A percentile compares a stretch with the other conserved stretches of the same genome.
Evolutionary conservation across 345 rosid genomes (phyloP).

Genomic region (Citrus australasica): DNA sequence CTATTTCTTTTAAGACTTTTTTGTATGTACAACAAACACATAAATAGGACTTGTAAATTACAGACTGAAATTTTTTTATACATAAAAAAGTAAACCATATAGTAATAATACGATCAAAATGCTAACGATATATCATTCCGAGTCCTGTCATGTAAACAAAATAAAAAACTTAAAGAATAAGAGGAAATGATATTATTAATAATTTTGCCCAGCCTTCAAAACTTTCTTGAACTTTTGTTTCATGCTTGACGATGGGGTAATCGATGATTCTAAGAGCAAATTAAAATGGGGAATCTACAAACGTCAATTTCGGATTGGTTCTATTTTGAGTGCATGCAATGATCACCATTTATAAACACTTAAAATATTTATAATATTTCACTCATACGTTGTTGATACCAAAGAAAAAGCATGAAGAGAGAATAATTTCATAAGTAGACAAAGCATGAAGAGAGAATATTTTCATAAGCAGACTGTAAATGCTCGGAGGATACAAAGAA

Average conservation of each 20-base stretch:
- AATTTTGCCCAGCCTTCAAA: too few relatives aligned
- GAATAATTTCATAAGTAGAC: neutral
- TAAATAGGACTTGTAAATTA: too few relatives aligned
- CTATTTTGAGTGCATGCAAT: neutral
- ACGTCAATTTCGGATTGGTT: neutral
- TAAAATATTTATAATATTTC: neutral
- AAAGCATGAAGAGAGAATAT: neutral
- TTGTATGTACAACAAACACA: too few relatives aligned
- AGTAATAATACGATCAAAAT: too few relatives aligned
- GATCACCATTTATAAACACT: neutral
- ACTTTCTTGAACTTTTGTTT: too few relatives aligned
- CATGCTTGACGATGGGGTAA: too few relatives aligned
- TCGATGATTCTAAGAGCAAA: neutral
- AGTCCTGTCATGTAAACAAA: too few relatives aligned
- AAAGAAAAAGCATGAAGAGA: neutral
- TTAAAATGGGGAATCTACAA: neutral
- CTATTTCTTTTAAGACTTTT: too few relatives aligned
- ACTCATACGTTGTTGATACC: neutral
- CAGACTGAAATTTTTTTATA: neutral
- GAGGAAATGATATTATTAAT: too few relatives aligned
- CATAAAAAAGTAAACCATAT: neutral
- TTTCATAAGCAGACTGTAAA: neutral
- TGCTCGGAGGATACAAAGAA: slow-evolving; percentile 22
- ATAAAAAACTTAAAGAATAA: too few relatives aligned
- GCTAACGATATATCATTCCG: too few relatives aligned